Evolutionary conservation across 2,329 filamentous ascomycete genomes (phyloP).

Genomic region (Cladosporium sphaerospermum): DNA sequence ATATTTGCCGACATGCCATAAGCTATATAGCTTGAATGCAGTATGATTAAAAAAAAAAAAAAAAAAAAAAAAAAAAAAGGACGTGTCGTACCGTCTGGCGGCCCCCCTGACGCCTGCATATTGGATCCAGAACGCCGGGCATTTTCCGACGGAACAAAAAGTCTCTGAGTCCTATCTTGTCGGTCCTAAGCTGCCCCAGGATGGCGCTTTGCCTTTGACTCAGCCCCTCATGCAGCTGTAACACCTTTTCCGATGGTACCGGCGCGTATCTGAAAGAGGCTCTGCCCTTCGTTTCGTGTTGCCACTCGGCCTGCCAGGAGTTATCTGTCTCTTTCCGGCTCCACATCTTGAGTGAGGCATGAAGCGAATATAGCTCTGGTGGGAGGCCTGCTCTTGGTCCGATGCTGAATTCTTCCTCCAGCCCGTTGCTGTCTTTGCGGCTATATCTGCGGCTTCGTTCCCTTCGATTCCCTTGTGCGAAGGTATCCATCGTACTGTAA

Average conservation of each 20-base stretch:
- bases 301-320: background rate
- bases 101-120: slow-evolving; percentile 11
- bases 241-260: background rate
- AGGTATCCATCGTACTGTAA: too few species aligned
- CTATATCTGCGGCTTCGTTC: too few species aligned
- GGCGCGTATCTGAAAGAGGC: background rate
- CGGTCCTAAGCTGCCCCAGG: slow-evolving; percentile 12
- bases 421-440: too few species aligned
- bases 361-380: background rate
- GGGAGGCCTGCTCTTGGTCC: too few species aligned
- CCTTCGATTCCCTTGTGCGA: too few species aligned
- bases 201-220: slow-evolving; percentile 12
- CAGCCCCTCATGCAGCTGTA: background rate
- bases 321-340: background rate
- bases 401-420: too few species aligned
- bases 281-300: background rate
- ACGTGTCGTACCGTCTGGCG: slow-evolving; percentile 15
- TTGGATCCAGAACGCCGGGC: slow-evolving; percentile 10
- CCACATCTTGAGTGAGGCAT: background rate
- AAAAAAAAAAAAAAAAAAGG: too few species aligned
- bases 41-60: too few species aligned
- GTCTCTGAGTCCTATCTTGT: slow-evolving; percentile 14
- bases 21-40: too few species aligned
- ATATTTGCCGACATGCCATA: too few species aligned
- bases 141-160: slow-evolving; percentile 11